phyloP scores from a whole-genome alignment of 2,329 filamentous ascomycete species.

The Sordariomycetes sp. region DNA sequence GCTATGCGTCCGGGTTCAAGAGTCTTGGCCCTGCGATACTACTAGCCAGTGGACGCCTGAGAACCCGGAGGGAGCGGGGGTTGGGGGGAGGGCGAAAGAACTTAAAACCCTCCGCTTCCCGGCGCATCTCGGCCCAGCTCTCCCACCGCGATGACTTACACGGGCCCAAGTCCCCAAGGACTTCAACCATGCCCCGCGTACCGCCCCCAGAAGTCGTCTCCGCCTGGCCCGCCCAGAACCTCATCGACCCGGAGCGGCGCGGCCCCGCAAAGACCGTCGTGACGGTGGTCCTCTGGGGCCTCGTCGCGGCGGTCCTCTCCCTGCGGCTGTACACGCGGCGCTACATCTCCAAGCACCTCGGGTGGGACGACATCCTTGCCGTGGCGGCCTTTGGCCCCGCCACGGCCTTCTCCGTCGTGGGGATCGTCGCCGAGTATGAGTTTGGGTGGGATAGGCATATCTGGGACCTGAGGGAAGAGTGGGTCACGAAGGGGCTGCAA shows the following conservation, averaged over 20 bases:
- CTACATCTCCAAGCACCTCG: conserved; percentile 21
- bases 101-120: not conserved
- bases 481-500: conserved; percentile 13
- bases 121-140: not conserved
- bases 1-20: no score
- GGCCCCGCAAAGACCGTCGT: conserved; percentile 17
- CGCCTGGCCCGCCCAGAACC: conserved; percentile 21
- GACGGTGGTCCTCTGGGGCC: conserved; percentile 13
- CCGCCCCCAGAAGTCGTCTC: conserved; percentile 11
- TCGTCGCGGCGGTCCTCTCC: conserved; percentile 18
- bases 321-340: conserved; percentile 24
- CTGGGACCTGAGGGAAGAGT: conserved; percentile 18
- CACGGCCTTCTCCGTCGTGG: conserved; percentile 17
- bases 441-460: conserved; percentile 21
- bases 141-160: not conserved
- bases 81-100: not conserved
- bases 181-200: not conserved
- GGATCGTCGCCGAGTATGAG: conserved; percentile 14
- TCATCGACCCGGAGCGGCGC: conserved; percentile 18
- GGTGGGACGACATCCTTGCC: conserved; percentile 24
- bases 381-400: conserved; percentile 24
- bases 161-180: not conserved
- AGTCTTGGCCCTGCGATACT: no score
- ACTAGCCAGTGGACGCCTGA: no score
- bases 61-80: no score